Percentiles rank a stretch among this genome's conserved stretches.
phyloP scores from a whole-genome alignment of 177 flowering plant genomes.

The Vitis hybrid region DNA sequence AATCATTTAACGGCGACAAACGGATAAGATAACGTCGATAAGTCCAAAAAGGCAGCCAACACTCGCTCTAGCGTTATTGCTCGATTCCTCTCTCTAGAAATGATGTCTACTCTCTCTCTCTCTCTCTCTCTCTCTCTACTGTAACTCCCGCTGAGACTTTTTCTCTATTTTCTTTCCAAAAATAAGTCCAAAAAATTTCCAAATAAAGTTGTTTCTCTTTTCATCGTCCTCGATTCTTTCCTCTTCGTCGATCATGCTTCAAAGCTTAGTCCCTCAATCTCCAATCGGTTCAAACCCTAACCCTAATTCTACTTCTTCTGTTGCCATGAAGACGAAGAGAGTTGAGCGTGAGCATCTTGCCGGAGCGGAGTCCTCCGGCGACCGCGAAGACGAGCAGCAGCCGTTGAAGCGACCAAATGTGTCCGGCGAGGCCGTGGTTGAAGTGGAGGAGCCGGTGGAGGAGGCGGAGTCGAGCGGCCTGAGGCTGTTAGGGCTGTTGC shows the following conservation, averaged over 20 bases:
- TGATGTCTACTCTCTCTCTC: too few relatives aligned
- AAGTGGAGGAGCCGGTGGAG: conserved; percentile 10
- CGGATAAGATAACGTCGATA: too few relatives aligned
- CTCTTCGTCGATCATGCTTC: conserved; percentile 39
- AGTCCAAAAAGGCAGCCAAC: too few relatives aligned
- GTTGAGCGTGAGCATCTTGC: conserved; percentile 19
- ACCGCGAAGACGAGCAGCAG: conserved; percentile 10
- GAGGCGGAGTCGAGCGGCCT: conserved; percentile 42
- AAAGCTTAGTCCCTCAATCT: conserved; percentile 38
- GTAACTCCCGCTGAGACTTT: too few relatives aligned
- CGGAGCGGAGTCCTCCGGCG: conserved; percentile 16
- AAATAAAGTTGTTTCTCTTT: conserved; percentile 7
- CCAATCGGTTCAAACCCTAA: conserved; percentile 12
- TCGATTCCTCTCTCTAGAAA: too few relatives aligned
- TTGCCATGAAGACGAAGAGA: conserved; percentile 41
- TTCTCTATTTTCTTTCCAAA: too few relatives aligned
- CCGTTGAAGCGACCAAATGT: conserved; percentile 26
- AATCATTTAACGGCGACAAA: too few relatives aligned
- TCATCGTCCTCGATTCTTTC: conserved; percentile 2
- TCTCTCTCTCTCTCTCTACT: too few relatives aligned
- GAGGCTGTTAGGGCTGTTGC: conserved; percentile 57
- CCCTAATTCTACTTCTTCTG: conserved; percentile 15
- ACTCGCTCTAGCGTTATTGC: too few relatives aligned
- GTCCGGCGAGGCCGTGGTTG: conserved; percentile 12
- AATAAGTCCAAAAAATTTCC: neutral